Evolutionary conservation across 768 basidiomycete species (phyloP).

Genomic region (Lyophyllum atratum): DNA sequence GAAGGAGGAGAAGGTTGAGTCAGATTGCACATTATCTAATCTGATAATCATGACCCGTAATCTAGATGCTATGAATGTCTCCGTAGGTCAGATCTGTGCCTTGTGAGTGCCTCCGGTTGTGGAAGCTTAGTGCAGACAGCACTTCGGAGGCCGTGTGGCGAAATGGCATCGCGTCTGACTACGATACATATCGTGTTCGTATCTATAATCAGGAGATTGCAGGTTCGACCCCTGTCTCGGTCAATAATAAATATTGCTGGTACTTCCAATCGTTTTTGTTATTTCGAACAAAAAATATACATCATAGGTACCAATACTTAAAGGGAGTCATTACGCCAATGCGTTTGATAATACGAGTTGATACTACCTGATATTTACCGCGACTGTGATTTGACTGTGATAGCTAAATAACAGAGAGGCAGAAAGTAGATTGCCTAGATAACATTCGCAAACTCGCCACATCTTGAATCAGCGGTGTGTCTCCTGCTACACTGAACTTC

Average conservation of each 20-base stretch:
- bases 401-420: neutral
- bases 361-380: too few species aligned
- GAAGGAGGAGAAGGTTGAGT: neutral
- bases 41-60: neutral
- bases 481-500: neutral
- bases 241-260: too few species aligned
- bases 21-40: slow-evolving; percentile 16
- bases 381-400: too few species aligned
- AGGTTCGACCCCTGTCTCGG: slow-evolving; percentile 70
- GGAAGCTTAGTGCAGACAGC: too few species aligned
- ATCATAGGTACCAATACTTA: too few species aligned
- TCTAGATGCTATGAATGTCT: too few species aligned
- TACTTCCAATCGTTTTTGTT: too few species aligned
- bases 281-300: too few species aligned
- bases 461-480: neutral
- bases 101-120: too few species aligned
- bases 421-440: neutral
- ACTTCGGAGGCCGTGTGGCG: slow-evolving; percentile 48
- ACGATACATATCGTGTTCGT: slow-evolving; percentile 39
- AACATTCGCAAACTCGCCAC: neutral
- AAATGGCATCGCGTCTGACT: slow-evolving; percentile 95
- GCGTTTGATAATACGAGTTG: too few species aligned
- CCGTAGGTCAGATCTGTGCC: too few species aligned
- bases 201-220: slow-evolving; percentile 41
- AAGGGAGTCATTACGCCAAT: too few species aligned